A percentile compares a stretch with the other conserved stretches of the same genome.
phyloP scores from a whole-genome alignment of 2,329 filamentous ascomycete genomes.

The Penicillium sp. region DNA sequence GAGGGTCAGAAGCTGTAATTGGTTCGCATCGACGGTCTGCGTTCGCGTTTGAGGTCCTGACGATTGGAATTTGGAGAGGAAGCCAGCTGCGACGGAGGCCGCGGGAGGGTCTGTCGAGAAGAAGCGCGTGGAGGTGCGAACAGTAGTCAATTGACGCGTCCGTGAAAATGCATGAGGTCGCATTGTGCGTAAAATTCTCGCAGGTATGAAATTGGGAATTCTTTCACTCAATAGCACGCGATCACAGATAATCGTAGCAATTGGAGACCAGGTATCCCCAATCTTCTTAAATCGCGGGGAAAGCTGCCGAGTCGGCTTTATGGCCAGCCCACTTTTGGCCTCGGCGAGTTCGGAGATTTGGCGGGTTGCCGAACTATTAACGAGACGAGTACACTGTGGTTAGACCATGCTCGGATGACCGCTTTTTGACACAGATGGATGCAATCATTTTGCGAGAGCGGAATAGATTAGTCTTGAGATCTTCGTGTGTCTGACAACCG shows the following conservation, averaged over 20 bases:
- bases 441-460: too few species aligned
- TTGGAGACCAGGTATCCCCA: slow-evolving; percentile 4
- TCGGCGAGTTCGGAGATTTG: not conserved
- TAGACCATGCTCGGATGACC: too few species aligned
- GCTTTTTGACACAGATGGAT: too few species aligned
- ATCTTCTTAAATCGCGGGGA: slow-evolving; percentile 12
- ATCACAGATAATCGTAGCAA: too few species aligned
- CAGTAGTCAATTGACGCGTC: not conserved
- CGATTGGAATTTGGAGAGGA: slow-evolving; percentile 46
- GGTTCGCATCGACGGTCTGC: slow-evolving; percentile 63
- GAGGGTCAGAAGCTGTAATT: slow-evolving; percentile 62
- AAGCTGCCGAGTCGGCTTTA: slow-evolving; percentile 16
- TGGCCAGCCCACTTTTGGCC: not conserved
- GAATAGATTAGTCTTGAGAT: too few species aligned
- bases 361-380: not conserved
- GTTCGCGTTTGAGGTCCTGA: slow-evolving; percentile 45
- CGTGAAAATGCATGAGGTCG: not conserved
- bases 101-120: slow-evolving; percentile 29
- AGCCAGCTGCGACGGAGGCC: slow-evolving; percentile 39
- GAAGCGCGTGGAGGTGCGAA: not conserved
- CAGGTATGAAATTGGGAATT: not conserved
- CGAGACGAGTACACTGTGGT: too few species aligned
- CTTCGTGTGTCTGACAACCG: too few species aligned
- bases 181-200: not conserved
- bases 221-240: not conserved